phyloP scores from a whole-genome alignment of 768 basidiomycete genomes.

The Leccinum ochraceum region DNA sequence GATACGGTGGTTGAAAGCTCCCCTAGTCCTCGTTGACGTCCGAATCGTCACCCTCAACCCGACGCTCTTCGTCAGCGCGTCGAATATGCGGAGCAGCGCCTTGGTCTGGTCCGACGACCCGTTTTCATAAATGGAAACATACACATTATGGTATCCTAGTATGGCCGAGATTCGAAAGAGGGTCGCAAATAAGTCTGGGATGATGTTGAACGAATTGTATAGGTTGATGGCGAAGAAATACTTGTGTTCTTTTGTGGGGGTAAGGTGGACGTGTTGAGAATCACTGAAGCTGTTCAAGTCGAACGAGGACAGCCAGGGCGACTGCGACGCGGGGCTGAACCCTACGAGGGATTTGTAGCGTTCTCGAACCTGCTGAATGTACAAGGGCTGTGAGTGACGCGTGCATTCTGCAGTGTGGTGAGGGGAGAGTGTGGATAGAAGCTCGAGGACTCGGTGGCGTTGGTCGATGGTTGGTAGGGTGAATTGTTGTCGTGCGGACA shows the following conservation, averaged over 20 bases:
- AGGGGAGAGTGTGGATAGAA: slow-evolving; percentile 83
- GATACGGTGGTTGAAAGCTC: slow-evolving; percentile 98
- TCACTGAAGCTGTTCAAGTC: slow-evolving; percentile 47
- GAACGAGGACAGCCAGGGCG: slow-evolving; percentile 62
- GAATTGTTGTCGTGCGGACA: slow-evolving; percentile 61
- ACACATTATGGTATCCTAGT: slow-evolving; percentile 97
- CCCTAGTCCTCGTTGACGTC: slow-evolving; percentile 88
- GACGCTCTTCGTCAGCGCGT: slow-evolving; percentile 85
- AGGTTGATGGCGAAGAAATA: slow-evolving; percentile 99
- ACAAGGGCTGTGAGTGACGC: slow-evolving; percentile 78
- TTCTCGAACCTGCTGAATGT: slow-evolving; percentile 80
- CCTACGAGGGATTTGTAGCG: slow-evolving; percentile 86
- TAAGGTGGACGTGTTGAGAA: slow-evolving; percentile 38
- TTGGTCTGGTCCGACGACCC: slow-evolving; percentile 99
- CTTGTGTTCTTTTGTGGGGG: slow-evolving; percentile 74
- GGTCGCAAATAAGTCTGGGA: slow-evolving; percentile 95
- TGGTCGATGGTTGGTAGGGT: slow-evolving; percentile 81
- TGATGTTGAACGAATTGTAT: slow-evolving; percentile 99
- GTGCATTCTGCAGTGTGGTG: slow-evolving; percentile 96
- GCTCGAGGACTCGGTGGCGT: slow-evolving; percentile 80
- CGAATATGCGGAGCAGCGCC: slow-evolving; percentile 92
- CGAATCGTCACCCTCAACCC: slow-evolving; percentile 93
- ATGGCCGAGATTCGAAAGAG: slow-evolving; percentile 92
- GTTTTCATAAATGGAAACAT: slow-evolving; percentile 98
- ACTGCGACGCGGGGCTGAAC: slow-evolving; percentile 57